A percentile compares a stretch with the other conserved stretches of the same genome.
Evolutionary conservation across 495 filamentous ascomycete genomes (phyloP).

Genomic region (Hyaloscypha variabilis): DNA sequence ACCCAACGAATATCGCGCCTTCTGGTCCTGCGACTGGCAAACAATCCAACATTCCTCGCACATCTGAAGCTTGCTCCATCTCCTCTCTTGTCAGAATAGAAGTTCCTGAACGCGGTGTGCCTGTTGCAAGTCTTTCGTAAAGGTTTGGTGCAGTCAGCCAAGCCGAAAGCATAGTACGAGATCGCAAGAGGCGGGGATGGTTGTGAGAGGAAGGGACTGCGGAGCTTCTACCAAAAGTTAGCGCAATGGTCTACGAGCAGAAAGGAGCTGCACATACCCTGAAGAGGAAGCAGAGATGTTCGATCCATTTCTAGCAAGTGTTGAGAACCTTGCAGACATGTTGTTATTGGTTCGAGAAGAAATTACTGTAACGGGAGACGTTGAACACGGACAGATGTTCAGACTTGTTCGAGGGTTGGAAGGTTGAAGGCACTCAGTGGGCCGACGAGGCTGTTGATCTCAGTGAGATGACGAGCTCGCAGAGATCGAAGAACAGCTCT

Average conservation of each 20-base stretch:
- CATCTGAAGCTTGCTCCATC: slow-evolving; percentile 23
- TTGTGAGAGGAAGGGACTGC: slow-evolving; percentile 14
- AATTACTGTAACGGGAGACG: neutral
- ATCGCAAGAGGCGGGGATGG: slow-evolving; percentile 4
- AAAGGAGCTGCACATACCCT: slow-evolving; percentile 1
- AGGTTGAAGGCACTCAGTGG: neutral
- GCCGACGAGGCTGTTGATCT: neutral
- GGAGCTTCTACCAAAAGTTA: slow-evolving; percentile 6
- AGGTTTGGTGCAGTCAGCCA: slow-evolving; percentile 18
- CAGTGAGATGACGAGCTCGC: neutral
- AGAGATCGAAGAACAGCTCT: neutral
- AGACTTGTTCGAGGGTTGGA: neutral
- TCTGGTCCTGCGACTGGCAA: slow-evolving; percentile 15
- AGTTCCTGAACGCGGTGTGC: slow-evolving; percentile 8
- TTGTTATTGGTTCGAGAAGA: neutral
- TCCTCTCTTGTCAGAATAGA: slow-evolving; percentile 24
- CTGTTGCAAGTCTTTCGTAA: slow-evolving; percentile 21
- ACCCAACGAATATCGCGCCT: slow-evolving; percentile 14
- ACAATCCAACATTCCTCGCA: slow-evolving; percentile 24
- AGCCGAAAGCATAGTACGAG: neutral
- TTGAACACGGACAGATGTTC: neutral
- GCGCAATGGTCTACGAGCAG: neutral
- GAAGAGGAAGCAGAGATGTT: neutral
- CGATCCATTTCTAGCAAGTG: slow-evolving; percentile 10
- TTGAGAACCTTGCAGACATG: slow-evolving; percentile 6